phyloP scores from a whole-genome alignment of 1,284 basidiomycete genomes.

The Malassezia furfur region DNA sequence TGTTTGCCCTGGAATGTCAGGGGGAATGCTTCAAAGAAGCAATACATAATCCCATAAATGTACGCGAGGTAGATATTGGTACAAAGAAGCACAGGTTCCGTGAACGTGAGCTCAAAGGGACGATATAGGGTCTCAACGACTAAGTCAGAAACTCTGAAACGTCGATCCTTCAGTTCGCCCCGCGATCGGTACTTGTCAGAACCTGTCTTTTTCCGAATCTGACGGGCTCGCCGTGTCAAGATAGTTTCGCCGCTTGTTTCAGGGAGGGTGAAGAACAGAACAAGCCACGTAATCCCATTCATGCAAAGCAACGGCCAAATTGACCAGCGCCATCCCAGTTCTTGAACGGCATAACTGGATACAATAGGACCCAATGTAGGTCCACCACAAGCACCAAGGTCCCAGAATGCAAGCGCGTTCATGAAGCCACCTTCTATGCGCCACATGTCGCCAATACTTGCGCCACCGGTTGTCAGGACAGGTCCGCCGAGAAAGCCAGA shows the following conservation, averaged over 20 bases:
- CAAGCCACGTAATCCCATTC: slow-evolving; percentile 28
- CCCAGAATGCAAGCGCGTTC: slow-evolving; percentile 19
- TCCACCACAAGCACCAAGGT: slow-evolving; percentile 18
- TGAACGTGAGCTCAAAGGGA: slow-evolving; percentile 22
- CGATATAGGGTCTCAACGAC: slow-evolving; percentile 17
- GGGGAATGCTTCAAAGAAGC: slow-evolving; percentile 24
- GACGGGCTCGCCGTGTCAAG: slow-evolving; percentile 15
- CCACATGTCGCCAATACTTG: slow-evolving; percentile 31
- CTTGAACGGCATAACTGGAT: slow-evolving; percentile 32
- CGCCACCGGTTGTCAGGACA: slow-evolving; percentile 44
- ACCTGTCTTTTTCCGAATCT: slow-evolving; percentile 16
- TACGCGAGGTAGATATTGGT: slow-evolving; percentile 17
- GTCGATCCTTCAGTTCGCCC: slow-evolving; percentile 22
- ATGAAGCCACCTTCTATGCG: slow-evolving; percentile 10
- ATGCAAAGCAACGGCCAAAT: slow-evolving; percentile 40
- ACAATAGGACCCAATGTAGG: slow-evolving; percentile 32
- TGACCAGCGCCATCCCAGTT: slow-evolving; percentile 44
- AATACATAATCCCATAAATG: slow-evolving; percentile 18
- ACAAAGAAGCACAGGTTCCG: slow-evolving; percentile 20
- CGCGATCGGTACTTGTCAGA: slow-evolving; percentile 3
- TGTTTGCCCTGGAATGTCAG: slow-evolving; percentile 18
- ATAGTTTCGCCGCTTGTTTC: slow-evolving; percentile 22
- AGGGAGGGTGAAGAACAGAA: slow-evolving; percentile 21
- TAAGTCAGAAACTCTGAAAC: not conserved
- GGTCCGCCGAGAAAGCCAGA: slow-evolving; percentile 48